Conservation (phyloP, 306 rosid genomes). For the Cercis canadensis region DNA sequence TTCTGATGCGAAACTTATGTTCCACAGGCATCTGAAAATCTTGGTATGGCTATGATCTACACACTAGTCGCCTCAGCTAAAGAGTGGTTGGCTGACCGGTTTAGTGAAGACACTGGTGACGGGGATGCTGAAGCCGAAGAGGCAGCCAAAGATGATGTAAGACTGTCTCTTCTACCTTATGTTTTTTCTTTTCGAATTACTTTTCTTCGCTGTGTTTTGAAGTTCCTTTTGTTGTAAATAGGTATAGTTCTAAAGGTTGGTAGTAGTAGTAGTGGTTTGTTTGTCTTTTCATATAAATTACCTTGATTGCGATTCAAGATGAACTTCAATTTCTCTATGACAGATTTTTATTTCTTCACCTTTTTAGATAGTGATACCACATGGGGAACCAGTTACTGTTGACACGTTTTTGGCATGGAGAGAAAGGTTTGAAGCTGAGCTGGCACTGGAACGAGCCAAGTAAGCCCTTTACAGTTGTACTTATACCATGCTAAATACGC, state of each 20-base stretch:
- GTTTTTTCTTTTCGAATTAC: slow-evolving; percentile 9
- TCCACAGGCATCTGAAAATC: slow-evolving; percentile 94
- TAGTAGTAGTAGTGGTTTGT: slow-evolving; percentile 10
- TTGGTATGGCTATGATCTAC: slow-evolving; percentile 99
- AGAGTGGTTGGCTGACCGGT: slow-evolving; percentile 90
- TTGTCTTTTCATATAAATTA: slow-evolving; percentile 21
- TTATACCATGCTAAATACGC: not conserved
- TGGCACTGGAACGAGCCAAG: slow-evolving; percentile 99
- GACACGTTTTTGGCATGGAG: slow-evolving; percentile 97
- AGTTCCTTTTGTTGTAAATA: not conserved
- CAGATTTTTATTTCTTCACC: slow-evolving; percentile 25
- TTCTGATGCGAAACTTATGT: slow-evolving; percentile 40
- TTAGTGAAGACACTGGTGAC: slow-evolving; percentile 58
- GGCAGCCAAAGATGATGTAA: slow-evolving; percentile 90
- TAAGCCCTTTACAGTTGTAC: slow-evolving; percentile 52
- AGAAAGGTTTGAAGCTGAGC: slow-evolving; percentile 97
- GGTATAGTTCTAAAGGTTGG: not conserved
- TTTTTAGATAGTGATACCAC: slow-evolving; percentile 82
- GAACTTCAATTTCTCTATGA: slow-evolving; percentile 32
- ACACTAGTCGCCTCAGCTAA: slow-evolving; percentile 90
- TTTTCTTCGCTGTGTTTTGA: slow-evolving; percentile 17
- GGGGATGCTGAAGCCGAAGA: slow-evolving; percentile 74
- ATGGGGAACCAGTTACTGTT: slow-evolving; percentile 93
- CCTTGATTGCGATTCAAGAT: slow-evolving; percentile 13
- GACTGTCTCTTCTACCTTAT: slow-evolving; percentile 32